phyloP scores from a whole-genome alignment of 208 protist species.

The Phytomonas francai region DNA sequence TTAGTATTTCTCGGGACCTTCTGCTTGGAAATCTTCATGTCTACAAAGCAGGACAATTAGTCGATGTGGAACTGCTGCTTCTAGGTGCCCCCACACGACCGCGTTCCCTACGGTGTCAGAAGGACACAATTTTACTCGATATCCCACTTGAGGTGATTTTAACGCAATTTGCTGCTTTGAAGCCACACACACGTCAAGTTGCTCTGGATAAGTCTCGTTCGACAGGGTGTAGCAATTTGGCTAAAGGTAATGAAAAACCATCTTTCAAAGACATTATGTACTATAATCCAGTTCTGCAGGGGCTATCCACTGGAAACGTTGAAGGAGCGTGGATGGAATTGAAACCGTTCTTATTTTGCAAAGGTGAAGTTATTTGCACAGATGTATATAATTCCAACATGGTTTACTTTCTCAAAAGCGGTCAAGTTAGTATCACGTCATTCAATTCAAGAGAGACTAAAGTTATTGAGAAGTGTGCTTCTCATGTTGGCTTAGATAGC shows the following conservation, averaged over 20 bases:
- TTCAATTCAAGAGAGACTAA: not conserved
- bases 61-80: slow-evolving; percentile 46
- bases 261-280: slow-evolving; percentile 23
- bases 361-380: slow-evolving; percentile 37
- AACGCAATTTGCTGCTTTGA: slow-evolving; percentile 19
- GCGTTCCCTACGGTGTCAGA: slow-evolving; percentile 49
- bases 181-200: slow-evolving; percentile 9
- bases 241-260: slow-evolving; percentile 20
- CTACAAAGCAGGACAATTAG: slow-evolving; percentile 43
- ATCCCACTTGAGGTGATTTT: slow-evolving; percentile 27
- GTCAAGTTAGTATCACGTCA: slow-evolving; percentile 22
- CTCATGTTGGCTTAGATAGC: slow-evolving; percentile 35
- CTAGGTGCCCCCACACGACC: slow-evolving; percentile 25
- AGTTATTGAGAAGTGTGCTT: not conserved
- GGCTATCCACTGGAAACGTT: slow-evolving; percentile 22
- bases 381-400: slow-evolving; percentile 49
- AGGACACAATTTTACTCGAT: slow-evolving; percentile 25
- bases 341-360: slow-evolving; percentile 31
- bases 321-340: slow-evolving; percentile 32
- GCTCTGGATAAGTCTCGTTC: slow-evolving; percentile 25
- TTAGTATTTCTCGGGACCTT: slow-evolving; percentile 20
- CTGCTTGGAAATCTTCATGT: slow-evolving; percentile 25
- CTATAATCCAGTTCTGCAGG: slow-evolving; percentile 32
- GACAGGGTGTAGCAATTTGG: slow-evolving; percentile 17
- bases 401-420: slow-evolving; percentile 51